A percentile compares a stretch with the other conserved stretches of the same genome.
Evolutionary conservation across 2,329 filamentous ascomycete genomes (phyloP).

Genomic region (Colletotrichum horii): DNA sequence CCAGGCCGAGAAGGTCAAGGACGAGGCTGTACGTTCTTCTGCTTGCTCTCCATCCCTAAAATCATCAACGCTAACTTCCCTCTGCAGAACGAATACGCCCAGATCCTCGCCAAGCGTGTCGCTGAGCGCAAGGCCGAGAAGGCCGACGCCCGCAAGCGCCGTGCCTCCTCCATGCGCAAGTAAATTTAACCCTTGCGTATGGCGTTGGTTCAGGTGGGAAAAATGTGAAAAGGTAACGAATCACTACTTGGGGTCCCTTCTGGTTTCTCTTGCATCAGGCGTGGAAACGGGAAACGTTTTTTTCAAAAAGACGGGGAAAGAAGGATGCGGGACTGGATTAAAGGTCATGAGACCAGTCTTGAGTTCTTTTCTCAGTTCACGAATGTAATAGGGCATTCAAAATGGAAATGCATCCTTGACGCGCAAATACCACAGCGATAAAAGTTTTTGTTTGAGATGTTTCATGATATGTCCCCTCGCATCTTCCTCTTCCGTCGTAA

Average conservation of each 20-base stretch:
- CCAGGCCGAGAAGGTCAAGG: conserved; percentile 95
- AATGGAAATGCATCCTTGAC: conserved; percentile 35
- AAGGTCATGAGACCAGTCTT: conserved; percentile 3
- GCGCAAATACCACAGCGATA: conserved; percentile 20
- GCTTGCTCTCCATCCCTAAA: not conserved
- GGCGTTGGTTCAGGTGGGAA: conserved; percentile 17
- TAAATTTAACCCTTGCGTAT: conserved; percentile 51
- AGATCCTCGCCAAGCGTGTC: conserved; percentile 96
- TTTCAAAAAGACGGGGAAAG: not conserved
- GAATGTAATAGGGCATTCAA: conserved; percentile 45
- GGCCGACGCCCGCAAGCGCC: conserved; percentile 93
- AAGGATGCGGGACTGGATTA: not conserved
- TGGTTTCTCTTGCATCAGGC: conserved; percentile 48
- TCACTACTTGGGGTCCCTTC: conserved; percentile 32
- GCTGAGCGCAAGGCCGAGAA: conserved; percentile 94
- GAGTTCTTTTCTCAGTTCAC: conserved; percentile 18
- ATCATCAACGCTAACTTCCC: conserved; percentile 37
- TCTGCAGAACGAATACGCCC: conserved; percentile 89
- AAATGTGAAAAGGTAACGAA: conserved; percentile 31
- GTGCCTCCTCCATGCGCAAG: conserved; percentile 94
- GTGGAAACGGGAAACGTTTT: conserved; percentile 36
- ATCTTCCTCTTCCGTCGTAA: not conserved
- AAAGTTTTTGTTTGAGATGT: conserved; percentile 9
- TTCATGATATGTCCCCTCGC: not conserved
- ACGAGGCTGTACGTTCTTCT: conserved; percentile 84